These are phyloP conservation scores for Stemphylium lycopersici DNA, from an alignment of 2,329 filamentous ascomycete genomes.

Conservation along the genomic window DNA sequence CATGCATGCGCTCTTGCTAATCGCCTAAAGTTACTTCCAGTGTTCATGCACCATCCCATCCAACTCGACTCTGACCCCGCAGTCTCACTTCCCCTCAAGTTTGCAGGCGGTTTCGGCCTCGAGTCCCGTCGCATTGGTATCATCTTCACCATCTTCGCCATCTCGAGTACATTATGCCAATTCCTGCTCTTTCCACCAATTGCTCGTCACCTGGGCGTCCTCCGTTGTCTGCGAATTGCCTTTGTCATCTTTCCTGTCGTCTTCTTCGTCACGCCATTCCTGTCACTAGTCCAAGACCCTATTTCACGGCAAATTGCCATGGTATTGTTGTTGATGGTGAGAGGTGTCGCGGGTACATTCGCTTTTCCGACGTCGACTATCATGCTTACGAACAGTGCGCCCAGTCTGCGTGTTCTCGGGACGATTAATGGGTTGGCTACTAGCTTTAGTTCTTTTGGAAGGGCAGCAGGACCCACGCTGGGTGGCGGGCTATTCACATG, in stretches of 20 bases:
- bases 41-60: constrained; percentile 80
- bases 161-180: constrained; percentile 80
- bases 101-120: constrained; percentile 79
- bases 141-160: constrained; percentile 82
- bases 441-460: constrained; percentile 77
- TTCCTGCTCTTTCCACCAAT: constrained; percentile 83
- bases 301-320: constrained; percentile 64
- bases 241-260: constrained; percentile 72
- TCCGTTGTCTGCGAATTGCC: constrained; percentile 74
- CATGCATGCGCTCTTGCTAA: constrained; percentile 9
- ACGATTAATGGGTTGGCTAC: constrained; percentile 93
- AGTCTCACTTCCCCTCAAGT: constrained; percentile 75
- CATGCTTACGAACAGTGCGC: constrained; percentile 84
- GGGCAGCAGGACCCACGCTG: constrained; percentile 77
- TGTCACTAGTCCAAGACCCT: constrained; percentile 64
- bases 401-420: constrained; percentile 76
- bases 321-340: constrained; percentile 71
- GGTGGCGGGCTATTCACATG: constrained; percentile 75
- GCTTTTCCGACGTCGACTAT: constrained; percentile 91
- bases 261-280: constrained; percentile 84
- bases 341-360: constrained; percentile 78
- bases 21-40: constrained; percentile 67
- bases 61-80: constrained; percentile 60
- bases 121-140: constrained; percentile 77
- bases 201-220: constrained; percentile 73